Conservation (phyloP, 129 eudicot genomes). For the Pulicaria dysenterica region DNA sequence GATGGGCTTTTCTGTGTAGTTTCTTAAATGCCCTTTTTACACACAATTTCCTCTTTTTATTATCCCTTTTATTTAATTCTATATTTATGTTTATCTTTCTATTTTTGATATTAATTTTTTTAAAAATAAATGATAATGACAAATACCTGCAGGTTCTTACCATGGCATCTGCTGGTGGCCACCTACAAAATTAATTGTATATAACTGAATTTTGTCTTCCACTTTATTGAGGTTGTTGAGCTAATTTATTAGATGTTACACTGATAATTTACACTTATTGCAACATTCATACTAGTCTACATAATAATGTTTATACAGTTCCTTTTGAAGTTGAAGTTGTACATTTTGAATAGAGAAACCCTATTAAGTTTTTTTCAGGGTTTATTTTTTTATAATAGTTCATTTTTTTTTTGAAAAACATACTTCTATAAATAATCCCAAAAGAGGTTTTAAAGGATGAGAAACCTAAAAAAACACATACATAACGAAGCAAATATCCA, state of each 20-base stretch:
- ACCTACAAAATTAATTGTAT: conserved; percentile 15
- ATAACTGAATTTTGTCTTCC: background rate
- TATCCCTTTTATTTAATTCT: too few species aligned
- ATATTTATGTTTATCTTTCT: too few species aligned
- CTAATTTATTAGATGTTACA: background rate
- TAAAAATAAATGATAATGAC: background rate
- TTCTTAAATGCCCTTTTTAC: too few species aligned
- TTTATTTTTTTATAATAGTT: background rate
- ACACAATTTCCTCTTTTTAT: too few species aligned
- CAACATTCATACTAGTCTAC: background rate
- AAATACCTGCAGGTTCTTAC: background rate
- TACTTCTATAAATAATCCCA: too few species aligned
- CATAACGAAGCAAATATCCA: too few species aligned
- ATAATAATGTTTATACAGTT: background rate
- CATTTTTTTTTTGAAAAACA: background rate
- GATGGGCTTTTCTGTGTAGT: too few species aligned
- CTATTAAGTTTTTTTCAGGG: background rate
- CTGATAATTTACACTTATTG: background rate
- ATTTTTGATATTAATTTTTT: too few species aligned
- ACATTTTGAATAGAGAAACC: background rate
- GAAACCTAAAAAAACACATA: too few species aligned
- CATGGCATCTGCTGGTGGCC: background rate
- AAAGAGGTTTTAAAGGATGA: too few species aligned
- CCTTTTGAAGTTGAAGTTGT: background rate
- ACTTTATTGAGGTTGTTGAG: conserved; percentile 28